Evolutionary conservation across 495 filamentous ascomycete species (phyloP), one percentile per base, ranked within the genome.

Genomic region (Penicillium cinerascens): DNA sequence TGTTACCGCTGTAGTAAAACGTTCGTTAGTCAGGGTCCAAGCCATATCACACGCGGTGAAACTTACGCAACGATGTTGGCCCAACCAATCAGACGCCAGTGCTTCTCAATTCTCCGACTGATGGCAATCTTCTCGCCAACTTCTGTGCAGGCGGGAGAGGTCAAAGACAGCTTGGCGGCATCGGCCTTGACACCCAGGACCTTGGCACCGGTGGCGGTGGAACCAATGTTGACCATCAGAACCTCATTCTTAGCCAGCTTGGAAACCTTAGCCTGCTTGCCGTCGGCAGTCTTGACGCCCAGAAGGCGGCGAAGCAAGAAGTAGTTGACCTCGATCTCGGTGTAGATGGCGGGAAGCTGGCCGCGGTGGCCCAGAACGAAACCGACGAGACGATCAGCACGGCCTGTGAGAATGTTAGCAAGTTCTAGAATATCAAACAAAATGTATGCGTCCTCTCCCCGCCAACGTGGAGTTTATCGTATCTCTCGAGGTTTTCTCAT

Each of bases 1-100:
- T 79, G 59, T 78, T 76, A 66, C 78, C 78, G 56, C 77, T 80
- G 50, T 26, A 49, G 36, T 49, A 1, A 3, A 40, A 33, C 22
- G 50, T 10, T 51, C 29, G 45, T 70, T 56, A 70, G 65, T 39
- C 41, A 50, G 15, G n/a, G n/a, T 13, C 23, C 17, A 36, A 13
- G 10, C 39, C 18, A 45, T 55, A 3, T 29, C 39, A 41, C 18
- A 9, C 26, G 7, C 10, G 23, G 21, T 27, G 41, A 21, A 36
- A 83, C 81, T 77, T 77, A 84, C 81, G 79, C 80, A 62, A 85
- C 85, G 71, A 96, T 95, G 64, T 90, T 95, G 42, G 91, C 91
- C 92, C 92, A 96, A 61, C 92, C 92, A 58, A 97, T 97, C 67
- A 96, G 81, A 76, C 93, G 88, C 93, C 93, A 97, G 75, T 97